These are phyloP conservation scores for Lophiostoma macrostomum DNA, from an alignment of 495 filamentous ascomycete species.

Conservation along the genomic window DNA sequence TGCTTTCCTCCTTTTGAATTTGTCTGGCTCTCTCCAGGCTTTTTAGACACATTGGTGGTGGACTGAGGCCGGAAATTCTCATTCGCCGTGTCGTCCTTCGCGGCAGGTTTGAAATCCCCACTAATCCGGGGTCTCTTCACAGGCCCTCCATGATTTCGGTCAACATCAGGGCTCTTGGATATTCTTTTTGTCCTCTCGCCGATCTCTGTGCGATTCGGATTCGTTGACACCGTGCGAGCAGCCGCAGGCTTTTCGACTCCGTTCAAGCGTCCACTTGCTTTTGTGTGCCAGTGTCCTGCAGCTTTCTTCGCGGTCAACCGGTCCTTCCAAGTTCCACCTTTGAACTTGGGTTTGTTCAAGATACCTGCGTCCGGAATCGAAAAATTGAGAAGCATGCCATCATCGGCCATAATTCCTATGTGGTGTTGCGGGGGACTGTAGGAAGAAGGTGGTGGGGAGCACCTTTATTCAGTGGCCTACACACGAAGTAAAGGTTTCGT, in stretches of 20 bases:
- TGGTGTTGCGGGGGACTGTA: too few relatives aligned
- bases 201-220: constrained; percentile 20
- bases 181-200: constrained; percentile 11
- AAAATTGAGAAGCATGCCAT: constrained; percentile 94
- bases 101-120: constrained; percentile 25
- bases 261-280: constrained; percentile 21
- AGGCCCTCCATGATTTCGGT: constrained; percentile 33
- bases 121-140: constrained; percentile 36
- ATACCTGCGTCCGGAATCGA: constrained; percentile 60
- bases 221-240: not conserved
- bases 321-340: constrained; percentile 89
- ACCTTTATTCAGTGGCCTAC: too few relatives aligned
- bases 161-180: constrained; percentile 21
- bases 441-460: too few relatives aligned
- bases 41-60: constrained; percentile 13
- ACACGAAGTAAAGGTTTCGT: too few relatives aligned
- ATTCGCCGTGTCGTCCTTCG: not conserved
- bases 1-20: constrained; percentile 41
- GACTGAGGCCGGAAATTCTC: constrained; percentile 14
- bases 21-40: constrained; percentile 4
- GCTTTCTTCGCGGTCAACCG: constrained; percentile 75
- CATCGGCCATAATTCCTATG: constrained; percentile 75
- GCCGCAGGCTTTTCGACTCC: not conserved
- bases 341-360: constrained; percentile 63
- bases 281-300: constrained; percentile 50